These are phyloP conservation scores for Iberis pinnata DNA, from an alignment of 345 rosid species.

Conservation along the genomic window DNA sequence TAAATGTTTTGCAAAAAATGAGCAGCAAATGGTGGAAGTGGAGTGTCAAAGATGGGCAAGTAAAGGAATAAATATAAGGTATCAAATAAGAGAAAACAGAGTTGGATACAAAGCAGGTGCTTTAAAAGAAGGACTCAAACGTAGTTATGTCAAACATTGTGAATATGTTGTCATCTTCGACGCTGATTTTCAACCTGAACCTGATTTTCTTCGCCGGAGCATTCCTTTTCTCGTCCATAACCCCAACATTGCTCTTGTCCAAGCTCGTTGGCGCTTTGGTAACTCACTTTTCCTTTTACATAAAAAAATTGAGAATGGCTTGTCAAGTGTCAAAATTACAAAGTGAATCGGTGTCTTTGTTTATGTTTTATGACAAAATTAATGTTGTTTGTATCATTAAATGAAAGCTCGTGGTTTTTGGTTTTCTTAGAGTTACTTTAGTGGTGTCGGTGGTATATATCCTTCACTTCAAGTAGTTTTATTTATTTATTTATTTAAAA, in stretches of 20 bases:
- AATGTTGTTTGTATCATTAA: conserved; percentile 21
- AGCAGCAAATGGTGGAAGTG: conserved; percentile 86
- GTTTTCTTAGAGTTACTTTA: conserved; percentile 14
- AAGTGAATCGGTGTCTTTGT: conserved; percentile 26
- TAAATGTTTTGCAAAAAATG: conserved; percentile 5
- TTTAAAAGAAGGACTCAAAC: conserved; percentile 82
- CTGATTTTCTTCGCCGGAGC: conserved; percentile 79
- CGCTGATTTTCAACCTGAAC: conserved; percentile 96
- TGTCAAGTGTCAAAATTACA: conserved; percentile 28
- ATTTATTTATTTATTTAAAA: neutral
- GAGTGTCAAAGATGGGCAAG: conserved; percentile 99
- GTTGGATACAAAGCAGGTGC: conserved; percentile 99
- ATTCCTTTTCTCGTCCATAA: conserved; percentile 68
- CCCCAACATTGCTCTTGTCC: conserved; percentile 85
- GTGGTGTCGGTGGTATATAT: conserved; percentile 69
- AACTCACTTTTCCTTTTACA: neutral
- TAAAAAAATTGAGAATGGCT: conserved; percentile 21
- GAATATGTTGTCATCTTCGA: conserved; percentile 89
- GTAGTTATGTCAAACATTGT: conserved; percentile 89
- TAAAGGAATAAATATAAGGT: conserved; percentile 81
- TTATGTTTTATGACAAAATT: conserved; percentile 4
- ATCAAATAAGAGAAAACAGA: conserved; percentile 89
- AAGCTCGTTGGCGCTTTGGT: conserved; percentile 99
- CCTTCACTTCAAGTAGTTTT: neutral
- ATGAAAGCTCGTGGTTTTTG: conserved; percentile 35